Evolutionary conservation across 441 rosid genomes (phyloP).

Genomic region (Jatropha podagrica): DNA sequence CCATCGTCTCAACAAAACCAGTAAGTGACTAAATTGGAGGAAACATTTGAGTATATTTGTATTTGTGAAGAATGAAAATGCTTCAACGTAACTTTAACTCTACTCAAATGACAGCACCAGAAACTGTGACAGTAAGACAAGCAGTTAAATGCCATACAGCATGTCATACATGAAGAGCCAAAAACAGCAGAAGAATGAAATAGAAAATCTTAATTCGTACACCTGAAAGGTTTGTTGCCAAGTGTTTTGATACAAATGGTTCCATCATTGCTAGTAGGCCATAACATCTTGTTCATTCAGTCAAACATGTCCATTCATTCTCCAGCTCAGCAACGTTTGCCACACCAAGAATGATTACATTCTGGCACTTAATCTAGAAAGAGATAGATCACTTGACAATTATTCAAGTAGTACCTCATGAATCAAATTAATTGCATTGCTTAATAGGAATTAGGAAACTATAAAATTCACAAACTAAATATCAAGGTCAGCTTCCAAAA

Average conservation of each 20-base stretch:
- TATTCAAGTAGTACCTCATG: neutral
- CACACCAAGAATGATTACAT: slow-evolving; percentile 69
- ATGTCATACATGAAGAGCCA: neutral
- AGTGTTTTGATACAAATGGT: slow-evolving; percentile 50
- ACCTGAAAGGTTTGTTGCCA: slow-evolving; percentile 59
- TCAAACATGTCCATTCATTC: slow-evolving; percentile 81
- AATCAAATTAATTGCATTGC: neutral
- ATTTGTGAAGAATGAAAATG: neutral
- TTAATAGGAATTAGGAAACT: neutral
- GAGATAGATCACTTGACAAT: slow-evolving; percentile 12
- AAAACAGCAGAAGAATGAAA: slow-evolving; percentile 3
- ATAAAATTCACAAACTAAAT: neutral
- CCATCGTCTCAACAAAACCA: neutral
- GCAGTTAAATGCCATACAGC: neutral
- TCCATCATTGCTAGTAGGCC: slow-evolving; percentile 48
- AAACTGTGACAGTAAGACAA: neutral
- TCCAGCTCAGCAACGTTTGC: slow-evolving; percentile 73
- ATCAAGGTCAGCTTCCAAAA: slow-evolving; percentile 21
- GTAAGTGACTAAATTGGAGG: neutral
- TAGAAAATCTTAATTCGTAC: slow-evolving; percentile 38
- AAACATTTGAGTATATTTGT: neutral
- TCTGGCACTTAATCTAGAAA: slow-evolving; percentile 78
- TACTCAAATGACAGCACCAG: neutral
- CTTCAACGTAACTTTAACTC: neutral
- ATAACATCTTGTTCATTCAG: slow-evolving; percentile 45